A percentile compares a stretch with the other conserved stretches of the same genome.
Evolutionary conservation across 805 yeast species (phyloP).

Genomic region (Kluyveromyces wickerhamii): DNA sequence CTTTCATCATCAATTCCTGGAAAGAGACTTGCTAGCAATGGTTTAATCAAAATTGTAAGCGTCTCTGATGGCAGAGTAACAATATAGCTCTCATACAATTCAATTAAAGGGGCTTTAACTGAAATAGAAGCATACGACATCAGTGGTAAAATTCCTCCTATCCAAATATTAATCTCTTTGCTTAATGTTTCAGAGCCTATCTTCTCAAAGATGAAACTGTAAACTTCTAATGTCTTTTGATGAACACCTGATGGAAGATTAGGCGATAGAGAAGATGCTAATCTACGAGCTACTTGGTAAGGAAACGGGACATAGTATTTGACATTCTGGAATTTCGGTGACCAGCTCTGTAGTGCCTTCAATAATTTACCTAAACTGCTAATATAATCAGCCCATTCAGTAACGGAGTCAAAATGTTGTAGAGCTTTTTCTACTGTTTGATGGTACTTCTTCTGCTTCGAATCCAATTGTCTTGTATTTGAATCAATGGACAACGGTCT

Average conservation of each 20-base stretch:
- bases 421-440: constrained; percentile 68
- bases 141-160: constrained; percentile 87
- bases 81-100: constrained; percentile 49
- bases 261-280: constrained; percentile 75
- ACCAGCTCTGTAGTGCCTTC: constrained; percentile 54
- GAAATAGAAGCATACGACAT: constrained; percentile 84
- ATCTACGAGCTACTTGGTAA: constrained; percentile 55
- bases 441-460: constrained; percentile 62
- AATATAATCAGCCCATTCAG: constrained; percentile 98
- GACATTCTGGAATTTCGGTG: constrained; percentile 30
- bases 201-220: constrained; percentile 58
- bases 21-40: constrained; percentile 63
- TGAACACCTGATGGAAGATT: constrained; percentile 93
- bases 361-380: constrained; percentile 75
- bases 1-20: constrained; percentile 93
- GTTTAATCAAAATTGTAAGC: constrained; percentile 52
- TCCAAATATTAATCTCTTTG: constrained; percentile 61
- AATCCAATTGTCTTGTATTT: constrained; percentile 32
- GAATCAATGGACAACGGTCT: constrained; percentile 27
- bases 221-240: constrained; percentile 74
- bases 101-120: constrained; percentile 71
- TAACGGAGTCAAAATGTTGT: constrained; percentile 66
- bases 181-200: constrained; percentile 51
- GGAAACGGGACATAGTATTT: constrained; percentile 60
- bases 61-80: constrained; percentile 42